These are phyloP conservation scores for Kernera saxatilis DNA, from an alignment of 345 rosid species.

Conservation along the genomic window DNA sequence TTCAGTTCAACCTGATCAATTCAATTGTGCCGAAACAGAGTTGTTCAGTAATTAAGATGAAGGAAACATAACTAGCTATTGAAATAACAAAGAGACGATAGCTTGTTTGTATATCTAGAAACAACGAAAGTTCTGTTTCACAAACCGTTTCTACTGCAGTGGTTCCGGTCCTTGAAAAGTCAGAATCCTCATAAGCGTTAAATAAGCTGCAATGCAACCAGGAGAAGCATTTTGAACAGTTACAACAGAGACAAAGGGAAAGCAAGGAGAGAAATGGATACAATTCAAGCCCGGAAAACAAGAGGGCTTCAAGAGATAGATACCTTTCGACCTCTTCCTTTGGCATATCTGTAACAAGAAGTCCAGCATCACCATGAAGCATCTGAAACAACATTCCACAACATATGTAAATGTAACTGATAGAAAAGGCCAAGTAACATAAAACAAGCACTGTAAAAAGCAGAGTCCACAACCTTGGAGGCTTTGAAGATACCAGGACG, in stretches of 20 bases:
- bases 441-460: background rate
- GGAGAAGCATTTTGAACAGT: background rate
- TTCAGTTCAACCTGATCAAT: slow-evolving; percentile 64
- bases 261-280: background rate
- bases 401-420: background rate
- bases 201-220: slow-evolving; percentile 51
- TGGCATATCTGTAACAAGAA: slow-evolving; percentile 68
- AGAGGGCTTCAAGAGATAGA: background rate
- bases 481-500: slow-evolving; percentile 65
- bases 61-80: background rate
- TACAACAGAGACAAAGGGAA: background rate
- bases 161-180: slow-evolving; percentile 88
- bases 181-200: slow-evolving; percentile 67
- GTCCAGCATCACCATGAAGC: slow-evolving; percentile 74
- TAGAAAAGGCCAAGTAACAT: background rate
- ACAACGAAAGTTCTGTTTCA: background rate
- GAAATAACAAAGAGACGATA: background rate
- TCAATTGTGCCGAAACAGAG: background rate
- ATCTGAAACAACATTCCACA: slow-evolving; percentile 39
- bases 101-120: background rate
- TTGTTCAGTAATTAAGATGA: background rate
- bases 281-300: background rate
- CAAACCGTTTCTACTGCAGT: slow-evolving; percentile 65
- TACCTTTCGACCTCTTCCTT: slow-evolving; percentile 89
- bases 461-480: slow-evolving; percentile 54